Evolutionary conservation across 129 eudicot genomes (phyloP), one percentile per base, ranked within the genome.

Genomic region (Lonicera japonica): DNA sequence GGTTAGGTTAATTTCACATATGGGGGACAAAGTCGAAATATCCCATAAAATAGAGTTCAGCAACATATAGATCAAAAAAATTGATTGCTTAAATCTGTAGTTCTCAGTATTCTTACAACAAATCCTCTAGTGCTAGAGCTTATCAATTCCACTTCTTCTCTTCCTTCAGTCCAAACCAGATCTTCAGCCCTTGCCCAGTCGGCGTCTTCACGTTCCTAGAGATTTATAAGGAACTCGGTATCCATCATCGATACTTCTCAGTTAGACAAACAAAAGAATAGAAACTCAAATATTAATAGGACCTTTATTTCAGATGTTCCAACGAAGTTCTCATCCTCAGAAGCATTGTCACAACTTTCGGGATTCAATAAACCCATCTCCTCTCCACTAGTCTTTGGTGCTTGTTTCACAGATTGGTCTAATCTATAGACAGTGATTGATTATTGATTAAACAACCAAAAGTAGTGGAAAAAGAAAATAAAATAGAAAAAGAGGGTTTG

Each of bases 121-220:
- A 85, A 94, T 36, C 96, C 99, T 65, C 82, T 72, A 40, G 87
- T 61, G 74, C 95, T 85, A 73, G 81, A 74, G 47, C 95, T 88
- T 67, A 85, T 83, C 63, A 88, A 12, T 71, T 94, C 95, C 72
- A 88, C 96, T 61, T 79, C 86, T 64, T 66, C 96, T 79, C 95
- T 88, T 60, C 72, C 80, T 56, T 85, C 84, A 12, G 73, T 73
- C 64, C 72, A 72, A 36, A 78, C 61, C 75, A 84, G 63, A 57
- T 80, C 70, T 71, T 88, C 95, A 29, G 84, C 92, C 66, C 78
- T 68, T 70, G 29, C 47, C 99, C 99, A 94, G 75, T 88, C 95
- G 29, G 25, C 67, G 54, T 76, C 87, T 68, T 88, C 96, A 56
- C 25, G 62, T 18, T 83, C 98, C 98, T 92, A 59, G 47, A 60